Conservation (phyloP, 306 rosid genomes). For the Dalbergia cochinchinensis region DNA sequence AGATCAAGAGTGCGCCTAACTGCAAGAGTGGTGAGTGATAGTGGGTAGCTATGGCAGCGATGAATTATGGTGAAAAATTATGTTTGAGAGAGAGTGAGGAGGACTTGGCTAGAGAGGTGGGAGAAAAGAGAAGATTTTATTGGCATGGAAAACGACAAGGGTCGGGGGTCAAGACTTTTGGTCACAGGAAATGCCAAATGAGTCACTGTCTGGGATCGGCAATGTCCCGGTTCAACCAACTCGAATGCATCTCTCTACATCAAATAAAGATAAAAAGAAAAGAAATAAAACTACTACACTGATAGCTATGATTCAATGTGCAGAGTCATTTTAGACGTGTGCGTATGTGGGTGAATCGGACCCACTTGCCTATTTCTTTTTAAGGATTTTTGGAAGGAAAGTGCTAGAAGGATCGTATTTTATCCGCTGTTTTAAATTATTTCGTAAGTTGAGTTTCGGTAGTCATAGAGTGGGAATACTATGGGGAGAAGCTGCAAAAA, state of each 20-base stretch:
- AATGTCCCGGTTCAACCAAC: conserved; percentile 47
- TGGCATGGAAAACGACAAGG: conserved; percentile 16
- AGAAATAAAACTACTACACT: background rate
- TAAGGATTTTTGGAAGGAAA: background rate
- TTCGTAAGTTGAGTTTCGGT: too few species aligned
- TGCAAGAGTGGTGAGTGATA: too few species aligned
- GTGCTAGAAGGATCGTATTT: background rate
- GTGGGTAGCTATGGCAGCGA: background rate
- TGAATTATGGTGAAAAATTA: background rate
- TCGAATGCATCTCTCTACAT: background rate
- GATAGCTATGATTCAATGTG: conserved; percentile 21
- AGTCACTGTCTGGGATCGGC: conserved; percentile 15
- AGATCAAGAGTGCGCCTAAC: too few species aligned
- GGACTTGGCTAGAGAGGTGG: background rate
- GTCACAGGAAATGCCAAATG: conserved; percentile 20
- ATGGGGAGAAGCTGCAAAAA: too few species aligned
- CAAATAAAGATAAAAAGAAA: too few species aligned
- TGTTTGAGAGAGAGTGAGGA: too few species aligned
- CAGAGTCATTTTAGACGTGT: conserved; percentile 27
- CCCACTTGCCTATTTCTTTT: background rate
- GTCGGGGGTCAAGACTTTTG: background rate
- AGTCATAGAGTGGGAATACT: too few species aligned
- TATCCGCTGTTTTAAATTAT: too few species aligned
- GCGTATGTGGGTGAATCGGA: too few species aligned
- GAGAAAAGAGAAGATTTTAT: background rate